Base-by-base conservation (phyloP, 352 stramenopile species). In the Phytophthora multivora region DNA sequence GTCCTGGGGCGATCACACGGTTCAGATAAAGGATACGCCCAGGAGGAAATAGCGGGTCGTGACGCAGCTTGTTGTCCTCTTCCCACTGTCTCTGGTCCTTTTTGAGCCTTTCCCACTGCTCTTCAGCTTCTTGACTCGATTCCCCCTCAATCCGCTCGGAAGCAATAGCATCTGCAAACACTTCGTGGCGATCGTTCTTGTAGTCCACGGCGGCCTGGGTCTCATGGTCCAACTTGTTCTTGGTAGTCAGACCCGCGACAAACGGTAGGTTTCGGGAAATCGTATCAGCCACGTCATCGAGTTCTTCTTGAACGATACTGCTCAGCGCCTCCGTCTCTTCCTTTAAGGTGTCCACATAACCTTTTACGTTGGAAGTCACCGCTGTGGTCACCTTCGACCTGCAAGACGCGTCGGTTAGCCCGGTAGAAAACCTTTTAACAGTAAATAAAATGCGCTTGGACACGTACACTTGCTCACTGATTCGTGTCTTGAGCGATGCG, bases 21-120 rank as follows among this genome's bases (percentile, higher is more conserved):
- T 86, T 86, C 33, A 92, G 56, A 40, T 90, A 90, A n/a, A 92
- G 48, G 47, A 92, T 85, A 5, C 81, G 73, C 15, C 83, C 83
- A 41, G 83, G 83, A 18, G 83, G 83, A 43, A 90, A 92, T 16
- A 92, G 65, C 18, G 80, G 79, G 6, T 80, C 79, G 25, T 90
- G 79, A 16, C 75, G 45, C 28, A 85, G 51, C 45, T 48, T 55
- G 15, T 77, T 66, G 38, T 75, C 70, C 21, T 73, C 43, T 64
- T 72, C 48, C 51, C 47, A 61, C 16, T 65, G 40, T 13, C 35
- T 51, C 53, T 75, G 53, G 10, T 66, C 42, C 18, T 69, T n/a
- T 46, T 75, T 54, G 2, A 62, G 19, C 39, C 42, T 48, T 16
- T 72, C 41, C 36, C 40, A 65, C 43, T 71, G 33, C 21, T 68